Conservation (phyloP, 345 rosid genomes). For the Brassica incana region DNA sequence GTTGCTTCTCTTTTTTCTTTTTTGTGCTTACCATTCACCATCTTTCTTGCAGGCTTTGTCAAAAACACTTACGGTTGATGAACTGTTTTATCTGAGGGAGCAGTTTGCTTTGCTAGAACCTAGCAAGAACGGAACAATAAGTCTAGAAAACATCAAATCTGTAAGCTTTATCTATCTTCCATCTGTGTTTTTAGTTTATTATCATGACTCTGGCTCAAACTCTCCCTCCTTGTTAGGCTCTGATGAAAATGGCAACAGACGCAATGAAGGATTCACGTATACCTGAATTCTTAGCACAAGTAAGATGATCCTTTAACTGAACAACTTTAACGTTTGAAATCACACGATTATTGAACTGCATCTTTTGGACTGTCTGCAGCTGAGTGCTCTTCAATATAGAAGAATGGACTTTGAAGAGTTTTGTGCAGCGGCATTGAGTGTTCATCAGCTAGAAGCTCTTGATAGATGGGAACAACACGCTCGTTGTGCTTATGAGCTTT, state of each 20-base stretch:
- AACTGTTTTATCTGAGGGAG: constrained; percentile 76
- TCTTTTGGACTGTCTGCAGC: constrained; percentile 43
- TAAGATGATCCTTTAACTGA: constrained; percentile 42
- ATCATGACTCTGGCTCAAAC: constrained; percentile 14
- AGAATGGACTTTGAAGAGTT: constrained; percentile 20
- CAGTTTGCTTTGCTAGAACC: constrained; percentile 88
- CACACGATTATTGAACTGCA: neutral
- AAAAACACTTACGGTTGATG: constrained; percentile 79
- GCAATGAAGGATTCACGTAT: constrained; percentile 91
- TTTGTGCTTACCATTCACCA: constrained; percentile 13
- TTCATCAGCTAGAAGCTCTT: constrained; percentile 21
- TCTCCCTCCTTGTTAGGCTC: constrained; percentile 51
- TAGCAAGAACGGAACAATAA: constrained; percentile 72
- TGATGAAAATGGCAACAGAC: constrained; percentile 84
- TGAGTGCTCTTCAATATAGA: constrained; percentile 68
- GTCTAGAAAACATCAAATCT: constrained; percentile 66
- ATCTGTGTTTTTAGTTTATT: neutral
- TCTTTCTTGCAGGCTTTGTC: constrained; percentile 73
- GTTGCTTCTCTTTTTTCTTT: neutral
- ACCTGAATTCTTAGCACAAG: constrained; percentile 85
- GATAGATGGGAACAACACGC: constrained; percentile 51
- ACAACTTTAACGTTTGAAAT: neutral
- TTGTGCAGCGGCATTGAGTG: constrained; percentile 11
- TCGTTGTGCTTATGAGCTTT: constrained; percentile 87
- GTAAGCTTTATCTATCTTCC: constrained; percentile 38